A percentile compares a stretch with the other conserved stretches of the same genome.
These are phyloP conservation scores for Alliaria petiolata DNA, from an alignment of 345 rosid species.

Conservation along the genomic window DNA sequence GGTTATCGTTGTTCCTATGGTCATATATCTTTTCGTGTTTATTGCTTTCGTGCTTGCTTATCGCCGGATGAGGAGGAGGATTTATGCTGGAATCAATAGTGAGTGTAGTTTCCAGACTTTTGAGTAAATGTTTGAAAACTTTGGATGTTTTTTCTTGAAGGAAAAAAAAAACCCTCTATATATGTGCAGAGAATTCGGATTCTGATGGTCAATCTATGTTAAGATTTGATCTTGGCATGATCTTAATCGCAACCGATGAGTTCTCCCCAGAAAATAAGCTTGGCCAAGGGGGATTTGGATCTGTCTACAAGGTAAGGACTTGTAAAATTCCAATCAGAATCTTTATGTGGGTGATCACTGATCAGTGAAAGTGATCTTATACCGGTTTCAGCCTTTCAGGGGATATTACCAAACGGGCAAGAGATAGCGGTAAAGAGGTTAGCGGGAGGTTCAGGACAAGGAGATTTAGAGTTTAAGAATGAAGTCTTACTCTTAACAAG, in stretches of 20 bases:
- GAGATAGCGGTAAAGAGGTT: too few species aligned
- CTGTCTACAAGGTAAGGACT: constrained; percentile 36
- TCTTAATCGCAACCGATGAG: constrained; percentile 9
- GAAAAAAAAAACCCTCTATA: too few species aligned
- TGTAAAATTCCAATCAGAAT: neutral
- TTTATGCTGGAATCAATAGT: neutral
- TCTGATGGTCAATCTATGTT: constrained; percentile 9
- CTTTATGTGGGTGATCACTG: neutral
- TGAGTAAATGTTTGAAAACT: neutral
- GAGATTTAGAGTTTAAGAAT: constrained; percentile 44
- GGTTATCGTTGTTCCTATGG: constrained; percentile 21
- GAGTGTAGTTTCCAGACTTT: neutral
- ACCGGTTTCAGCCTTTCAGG: constrained; percentile 36
- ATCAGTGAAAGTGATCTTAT: neutral
- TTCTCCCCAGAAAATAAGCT: constrained; percentile 31
- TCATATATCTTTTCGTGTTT: neutral
- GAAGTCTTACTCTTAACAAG: constrained; percentile 44
- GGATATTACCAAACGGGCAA: constrained; percentile 33
- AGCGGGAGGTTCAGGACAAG: constrained; percentile 41
- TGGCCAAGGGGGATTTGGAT: constrained; percentile 43
- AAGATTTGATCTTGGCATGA: constrained; percentile 14
- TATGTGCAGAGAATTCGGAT: constrained; percentile 12
- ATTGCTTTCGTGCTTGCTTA: constrained; percentile 5
- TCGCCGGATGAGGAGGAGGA: neutral
- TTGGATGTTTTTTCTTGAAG: neutral